phyloP scores from a whole-genome alignment of 2,329 filamentous ascomycete genomes.

The Fusarium citri region DNA sequence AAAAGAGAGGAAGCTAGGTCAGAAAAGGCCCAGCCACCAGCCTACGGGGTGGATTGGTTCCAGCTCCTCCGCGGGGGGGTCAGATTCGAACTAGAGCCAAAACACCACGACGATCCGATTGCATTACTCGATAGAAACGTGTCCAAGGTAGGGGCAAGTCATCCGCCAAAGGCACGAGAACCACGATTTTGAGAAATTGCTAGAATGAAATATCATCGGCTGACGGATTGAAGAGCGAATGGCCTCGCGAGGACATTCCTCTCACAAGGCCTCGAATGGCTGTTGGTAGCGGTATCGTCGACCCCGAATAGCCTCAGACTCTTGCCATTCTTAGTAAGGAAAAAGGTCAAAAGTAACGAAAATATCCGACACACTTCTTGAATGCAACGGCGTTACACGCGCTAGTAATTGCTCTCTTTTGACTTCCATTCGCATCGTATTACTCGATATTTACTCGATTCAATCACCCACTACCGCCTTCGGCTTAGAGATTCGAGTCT shows the following conservation, averaged over 20 bases:
- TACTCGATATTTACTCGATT: constrained; percentile 62
- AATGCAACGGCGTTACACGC: background rate
- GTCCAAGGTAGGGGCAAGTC: constrained; percentile 3
- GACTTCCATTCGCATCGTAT: constrained; percentile 32
- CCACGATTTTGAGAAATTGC: background rate
- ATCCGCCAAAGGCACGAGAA: constrained; percentile 19
- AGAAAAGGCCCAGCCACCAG: constrained; percentile 7
- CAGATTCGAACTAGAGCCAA: constrained; percentile 7
- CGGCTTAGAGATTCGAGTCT: constrained; percentile 15
- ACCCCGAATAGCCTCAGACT: constrained; percentile 15
- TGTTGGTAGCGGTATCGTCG: background rate
- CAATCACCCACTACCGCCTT: constrained; percentile 50
- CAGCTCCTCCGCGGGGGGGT: constrained; percentile 15
- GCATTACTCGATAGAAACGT: constrained; percentile 38
- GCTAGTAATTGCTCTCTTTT: background rate
- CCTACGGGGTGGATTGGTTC: background rate
- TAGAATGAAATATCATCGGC: background rate
- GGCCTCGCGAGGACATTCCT: background rate
- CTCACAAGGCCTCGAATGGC: background rate
- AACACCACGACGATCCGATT: constrained; percentile 7
- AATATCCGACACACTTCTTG: background rate
- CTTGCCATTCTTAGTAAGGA: background rate
- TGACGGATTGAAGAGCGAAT: constrained; percentile 2
- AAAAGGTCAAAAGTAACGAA: constrained; percentile 1
- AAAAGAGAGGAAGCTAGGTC: background rate